Conservation (phyloP, 108 stramenopile species). For the Cyclostephanos tholiformis region DNA sequence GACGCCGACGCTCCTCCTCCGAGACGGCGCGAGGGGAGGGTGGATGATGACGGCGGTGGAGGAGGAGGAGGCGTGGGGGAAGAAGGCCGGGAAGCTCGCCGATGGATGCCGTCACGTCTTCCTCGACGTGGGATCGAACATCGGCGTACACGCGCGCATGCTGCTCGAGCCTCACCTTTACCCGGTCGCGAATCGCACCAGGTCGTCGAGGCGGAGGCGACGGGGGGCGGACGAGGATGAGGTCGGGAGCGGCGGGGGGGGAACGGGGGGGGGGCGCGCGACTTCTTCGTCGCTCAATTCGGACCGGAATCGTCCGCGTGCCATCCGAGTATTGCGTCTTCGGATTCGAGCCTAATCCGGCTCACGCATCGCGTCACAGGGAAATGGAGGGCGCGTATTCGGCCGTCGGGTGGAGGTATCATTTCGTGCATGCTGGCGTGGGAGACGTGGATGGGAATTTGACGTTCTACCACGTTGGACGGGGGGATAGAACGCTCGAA, state of each 20-base stretch:
- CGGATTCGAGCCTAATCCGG: constrained; percentile 45
- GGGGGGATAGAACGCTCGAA: constrained; percentile 15
- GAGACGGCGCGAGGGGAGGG: not conserved
- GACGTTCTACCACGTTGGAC: constrained; percentile 40
- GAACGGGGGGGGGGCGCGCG: not conserved
- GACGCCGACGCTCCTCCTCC: not conserved
- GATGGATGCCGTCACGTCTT: constrained; percentile 49
- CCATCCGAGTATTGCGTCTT: constrained; percentile 35
- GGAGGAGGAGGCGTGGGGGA: not conserved
- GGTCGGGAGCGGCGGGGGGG: not conserved
- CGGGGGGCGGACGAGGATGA: not conserved
- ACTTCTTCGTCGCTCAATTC: constrained; percentile 27
- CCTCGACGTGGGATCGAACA: constrained; percentile 48
- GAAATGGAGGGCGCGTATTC: constrained; percentile 21
- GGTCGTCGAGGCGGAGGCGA: not conserved
- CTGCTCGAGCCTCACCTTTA: constrained; percentile 44
- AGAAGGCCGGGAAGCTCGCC: constrained; percentile 9
- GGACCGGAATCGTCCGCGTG: constrained; percentile 17
- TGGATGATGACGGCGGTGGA: too few species aligned
- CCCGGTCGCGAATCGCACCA: not conserved
- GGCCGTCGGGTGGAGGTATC: constrained; percentile 41
- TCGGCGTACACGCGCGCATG: constrained; percentile 43
- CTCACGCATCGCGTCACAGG: constrained; percentile 8
- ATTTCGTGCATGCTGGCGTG: constrained; percentile 23
- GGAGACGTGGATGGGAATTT: constrained; percentile 20